Conservation (phyloP, 164 flowering plant genomes). For the Warburgia ugandensis region DNA sequence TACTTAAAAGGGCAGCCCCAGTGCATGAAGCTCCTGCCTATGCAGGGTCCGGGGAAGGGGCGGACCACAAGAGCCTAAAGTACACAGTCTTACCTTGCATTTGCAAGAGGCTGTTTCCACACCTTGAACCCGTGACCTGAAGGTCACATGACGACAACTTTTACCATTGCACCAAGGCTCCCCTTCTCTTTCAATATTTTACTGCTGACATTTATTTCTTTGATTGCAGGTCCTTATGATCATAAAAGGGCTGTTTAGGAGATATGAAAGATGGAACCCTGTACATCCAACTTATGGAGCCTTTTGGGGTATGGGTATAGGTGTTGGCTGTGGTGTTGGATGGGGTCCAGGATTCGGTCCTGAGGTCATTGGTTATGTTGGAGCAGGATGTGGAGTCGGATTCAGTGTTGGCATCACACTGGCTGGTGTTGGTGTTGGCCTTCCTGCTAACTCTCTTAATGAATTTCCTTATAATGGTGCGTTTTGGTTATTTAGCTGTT, state of each 20-base stretch:
- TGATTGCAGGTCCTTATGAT: constrained; percentile 59
- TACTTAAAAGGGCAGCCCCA: too few relatives aligned
- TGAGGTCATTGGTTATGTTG: constrained; percentile 89
- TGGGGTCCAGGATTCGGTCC: constrained; percentile 99
- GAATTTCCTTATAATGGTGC: constrained; percentile 60
- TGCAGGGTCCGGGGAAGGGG: too few relatives aligned
- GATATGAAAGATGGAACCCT: constrained; percentile 91
- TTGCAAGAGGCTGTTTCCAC: too few relatives aligned
- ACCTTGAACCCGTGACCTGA: too few relatives aligned
- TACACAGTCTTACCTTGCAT: too few relatives aligned
- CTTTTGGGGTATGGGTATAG: constrained; percentile 97
- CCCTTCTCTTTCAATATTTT: background rate
- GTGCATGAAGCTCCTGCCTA: too few relatives aligned
- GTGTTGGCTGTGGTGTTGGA: constrained; percentile 90
- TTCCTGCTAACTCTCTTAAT: constrained; percentile 60
- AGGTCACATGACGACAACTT: too few relatives aligned
- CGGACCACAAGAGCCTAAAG: too few relatives aligned
- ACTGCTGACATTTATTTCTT: background rate
- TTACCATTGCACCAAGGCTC: too few relatives aligned
- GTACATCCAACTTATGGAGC: constrained; percentile 93
- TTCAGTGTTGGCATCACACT: constrained; percentile 83
- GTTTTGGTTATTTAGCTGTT: background rate
- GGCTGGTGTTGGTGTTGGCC: constrained; percentile 85
- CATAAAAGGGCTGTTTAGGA: constrained; percentile 78
- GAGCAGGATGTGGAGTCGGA: constrained; percentile 94